Percentiles rank a stretch among this genome's conserved stretches.
phyloP scores from a whole-genome alignment of 176 grass and related monocot genomes.

The Eragrostis nindensis region DNA sequence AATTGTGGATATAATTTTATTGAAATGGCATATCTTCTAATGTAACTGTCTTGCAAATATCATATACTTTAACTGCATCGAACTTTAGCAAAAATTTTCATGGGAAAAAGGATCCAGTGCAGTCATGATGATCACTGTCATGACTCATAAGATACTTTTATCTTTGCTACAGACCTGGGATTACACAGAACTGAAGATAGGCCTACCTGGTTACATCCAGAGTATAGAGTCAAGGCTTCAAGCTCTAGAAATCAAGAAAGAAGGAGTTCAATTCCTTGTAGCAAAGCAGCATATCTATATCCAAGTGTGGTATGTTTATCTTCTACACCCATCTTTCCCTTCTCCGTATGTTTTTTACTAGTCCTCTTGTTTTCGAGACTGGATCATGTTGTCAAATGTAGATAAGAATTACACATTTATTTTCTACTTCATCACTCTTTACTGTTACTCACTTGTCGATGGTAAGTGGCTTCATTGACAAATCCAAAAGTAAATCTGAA shows the following conservation, averaged over 20 bases:
- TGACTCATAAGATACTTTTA: constrained; percentile 22
- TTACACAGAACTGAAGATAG: constrained; percentile 28
- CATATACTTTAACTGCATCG: constrained; percentile 14
- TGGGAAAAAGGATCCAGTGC: not conserved
- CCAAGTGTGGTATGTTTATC: constrained; percentile 35
- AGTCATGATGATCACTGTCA: not conserved
- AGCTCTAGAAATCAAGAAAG: constrained; percentile 37
- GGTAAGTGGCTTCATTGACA: constrained; percentile 18
- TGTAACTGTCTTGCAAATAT: constrained; percentile 21
- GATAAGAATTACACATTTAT: constrained; percentile 23
- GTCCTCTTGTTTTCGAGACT: constrained; percentile 26
- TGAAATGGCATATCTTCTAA: constrained; percentile 20
- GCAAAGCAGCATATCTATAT: constrained; percentile 30
- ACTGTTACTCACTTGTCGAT: constrained; percentile 13
- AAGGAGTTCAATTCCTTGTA: constrained; percentile 23
- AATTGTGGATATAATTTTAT: constrained; percentile 10
- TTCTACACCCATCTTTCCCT: constrained; percentile 14
- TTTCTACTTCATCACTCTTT: not conserved
- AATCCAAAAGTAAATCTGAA: constrained; percentile 23
- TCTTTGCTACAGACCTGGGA: constrained; percentile 37
- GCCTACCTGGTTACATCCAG: constrained; percentile 17
- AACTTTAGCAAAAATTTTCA: not conserved
- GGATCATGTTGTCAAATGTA: constrained; percentile 11
- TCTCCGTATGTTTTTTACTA: constrained; percentile 32
- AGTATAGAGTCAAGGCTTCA: constrained; percentile 19